Conservation (phyloP, 2,329 filamentous ascomycete species). For the Aspergillus sp. region DNA sequence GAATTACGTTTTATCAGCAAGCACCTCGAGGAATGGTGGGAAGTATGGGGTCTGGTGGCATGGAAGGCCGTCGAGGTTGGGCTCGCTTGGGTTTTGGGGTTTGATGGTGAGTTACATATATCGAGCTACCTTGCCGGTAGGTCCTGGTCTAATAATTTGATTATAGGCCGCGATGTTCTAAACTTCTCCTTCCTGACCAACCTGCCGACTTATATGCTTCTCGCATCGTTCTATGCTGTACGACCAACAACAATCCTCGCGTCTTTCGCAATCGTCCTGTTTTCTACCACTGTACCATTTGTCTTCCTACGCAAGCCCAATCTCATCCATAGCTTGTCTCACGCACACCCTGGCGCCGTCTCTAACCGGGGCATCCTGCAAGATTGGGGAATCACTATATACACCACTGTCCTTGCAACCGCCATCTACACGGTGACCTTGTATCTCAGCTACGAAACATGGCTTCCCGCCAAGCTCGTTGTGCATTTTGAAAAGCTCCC, state of each 20-base stretch:
- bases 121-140: not conserved
- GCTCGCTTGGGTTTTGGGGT: slow-evolving; percentile 70
- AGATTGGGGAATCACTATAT: slow-evolving; percentile 62
- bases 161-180: slow-evolving; percentile 63
- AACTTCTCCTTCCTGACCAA: slow-evolving; percentile 69
- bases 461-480: slow-evolving; percentile 71
- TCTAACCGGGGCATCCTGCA: slow-evolving; percentile 65
- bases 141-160: not conserved
- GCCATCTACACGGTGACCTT: slow-evolving; percentile 74
- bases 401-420: slow-evolving; percentile 68
- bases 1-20: slow-evolving; percentile 69
- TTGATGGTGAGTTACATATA: slow-evolving; percentile 54
- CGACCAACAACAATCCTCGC: slow-evolving; percentile 60
- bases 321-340: slow-evolving; percentile 59
- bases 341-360: slow-evolving; percentile 43
- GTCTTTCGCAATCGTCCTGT: slow-evolving; percentile 66
- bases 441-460: slow-evolving; percentile 66
- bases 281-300: slow-evolving; percentile 72
- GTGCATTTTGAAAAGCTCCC: slow-evolving; percentile 71
- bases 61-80: slow-evolving; percentile 66
- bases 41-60: slow-evolving; percentile 57
- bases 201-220: slow-evolving; percentile 72
- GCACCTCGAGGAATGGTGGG: slow-evolving; percentile 60
- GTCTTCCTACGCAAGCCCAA: slow-evolving; percentile 69
- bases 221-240: slow-evolving; percentile 75